A percentile compares a stretch with the other conserved stretches of the same genome.
Conservation (phyloP, 306 rosid species). For the Adenanthera pavonina region DNA sequence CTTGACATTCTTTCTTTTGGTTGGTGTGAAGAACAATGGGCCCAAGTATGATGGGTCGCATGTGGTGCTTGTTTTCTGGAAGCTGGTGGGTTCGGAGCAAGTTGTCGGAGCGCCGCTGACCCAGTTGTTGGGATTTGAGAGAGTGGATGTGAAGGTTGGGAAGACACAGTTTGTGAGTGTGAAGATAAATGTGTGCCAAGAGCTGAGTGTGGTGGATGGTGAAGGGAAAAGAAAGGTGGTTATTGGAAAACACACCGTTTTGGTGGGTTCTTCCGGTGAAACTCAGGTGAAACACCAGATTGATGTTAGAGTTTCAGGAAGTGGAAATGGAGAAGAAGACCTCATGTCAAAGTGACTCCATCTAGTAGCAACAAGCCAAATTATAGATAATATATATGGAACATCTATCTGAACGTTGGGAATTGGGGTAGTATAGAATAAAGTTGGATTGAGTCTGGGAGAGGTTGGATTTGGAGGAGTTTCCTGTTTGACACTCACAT, state of each 20-base stretch:
- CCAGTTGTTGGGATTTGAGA: constrained; percentile 65
- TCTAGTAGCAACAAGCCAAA: not conserved
- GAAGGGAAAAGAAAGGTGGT: constrained; percentile 66
- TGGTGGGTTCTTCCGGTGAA: constrained; percentile 63
- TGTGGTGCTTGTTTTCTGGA: constrained; percentile 64
- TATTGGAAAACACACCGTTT: constrained; percentile 51
- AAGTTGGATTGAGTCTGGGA: not conserved
- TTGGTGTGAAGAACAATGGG: constrained; percentile 64
- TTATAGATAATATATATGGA: not conserved
- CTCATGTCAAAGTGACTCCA: constrained; percentile 19
- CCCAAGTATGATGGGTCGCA: constrained; percentile 53
- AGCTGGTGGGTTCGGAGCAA: constrained; percentile 36
- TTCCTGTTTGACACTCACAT: not conserved
- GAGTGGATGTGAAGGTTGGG: constrained; percentile 48
- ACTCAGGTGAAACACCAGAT: constrained; percentile 57
- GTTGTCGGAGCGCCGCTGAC: constrained; percentile 51
- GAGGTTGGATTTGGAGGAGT: not conserved
- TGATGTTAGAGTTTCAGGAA: constrained; percentile 44
- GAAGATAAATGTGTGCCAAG: constrained; percentile 56
- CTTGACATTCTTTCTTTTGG: constrained; percentile 42
- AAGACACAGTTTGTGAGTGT: constrained; percentile 41
- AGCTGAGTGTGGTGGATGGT: constrained; percentile 54
- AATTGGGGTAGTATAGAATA: not conserved
- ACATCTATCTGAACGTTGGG: too few relatives aligned
- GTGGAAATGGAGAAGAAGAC: constrained; percentile 12